Evolutionary conservation across 768 basidiomycete genomes (phyloP), one percentile per base, ranked within the genome.

Genomic region (Atractiella rhizophila): DNA sequence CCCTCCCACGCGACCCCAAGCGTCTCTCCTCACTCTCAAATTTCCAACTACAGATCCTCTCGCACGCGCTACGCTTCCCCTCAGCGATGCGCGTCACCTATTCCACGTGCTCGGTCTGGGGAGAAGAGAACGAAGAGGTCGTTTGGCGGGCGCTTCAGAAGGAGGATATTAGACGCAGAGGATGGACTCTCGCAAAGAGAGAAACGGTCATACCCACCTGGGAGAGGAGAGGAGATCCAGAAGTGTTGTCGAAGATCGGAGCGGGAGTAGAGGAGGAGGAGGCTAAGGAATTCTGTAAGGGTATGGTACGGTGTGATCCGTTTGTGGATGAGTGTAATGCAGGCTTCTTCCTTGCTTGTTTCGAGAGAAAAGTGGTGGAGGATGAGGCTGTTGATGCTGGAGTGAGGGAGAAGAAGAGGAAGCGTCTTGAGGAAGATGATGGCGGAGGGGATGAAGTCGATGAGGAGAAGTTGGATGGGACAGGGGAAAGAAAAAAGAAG

Each of bases 91-190:
- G 69, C 51, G 81, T 98, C 51, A 85, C 85, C 21, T 96, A 98
- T 59, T 96, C 86, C 19, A 98, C 91, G n/a, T 98, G 88, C 56
- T 91, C 83, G 47, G 64, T 91, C 35, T 76, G 94, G 58, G 69
- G 77, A 12, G 68, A 67, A 30, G 91, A 98, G 55, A 86, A 98
- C 58, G 91, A 98, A 56, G 71, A 72, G 44, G 91, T 96, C 42
- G 79, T 94, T 8, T 63, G 68, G 6, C 63, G 69, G 40, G 74
- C 75, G 4, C 65, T 96, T 33, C 62, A 62, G 40, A 76, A 74
- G 21, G 66, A 71, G 8, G 78, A 83, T 56, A 79, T 78, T 18
- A 52, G 54, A 25, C 54, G 52, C 25, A n/a, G n/a, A n/a, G 59
- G 60, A 2, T 96, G 88, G 63, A 56, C 47, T 23, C 67, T 94